Percentiles rank a stretch among this genome's conserved stretches.
Evolutionary conservation across 1,139 yeast species (phyloP).

Genomic region (Kurtzmaniella quercitrusa): DNA sequence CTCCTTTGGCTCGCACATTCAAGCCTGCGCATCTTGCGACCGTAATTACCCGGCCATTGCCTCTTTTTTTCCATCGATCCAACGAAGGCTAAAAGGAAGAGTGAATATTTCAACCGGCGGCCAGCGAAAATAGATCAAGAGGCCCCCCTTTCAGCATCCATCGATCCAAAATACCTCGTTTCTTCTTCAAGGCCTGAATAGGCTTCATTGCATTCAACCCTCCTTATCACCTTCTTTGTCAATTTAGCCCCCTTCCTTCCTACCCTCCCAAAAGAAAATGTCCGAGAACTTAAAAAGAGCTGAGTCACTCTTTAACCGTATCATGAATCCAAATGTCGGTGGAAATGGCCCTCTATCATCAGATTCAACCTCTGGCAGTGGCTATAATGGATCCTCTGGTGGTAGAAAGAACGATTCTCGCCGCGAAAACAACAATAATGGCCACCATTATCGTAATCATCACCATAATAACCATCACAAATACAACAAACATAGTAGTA

Average conservation of each 20-base stretch:
- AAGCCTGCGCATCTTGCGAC: not conserved
- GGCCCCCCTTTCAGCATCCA: not conserved
- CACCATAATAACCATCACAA: conserved; percentile 8
- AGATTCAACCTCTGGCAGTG: not conserved
- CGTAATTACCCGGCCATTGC: not conserved
- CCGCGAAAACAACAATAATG: conserved; percentile 2
- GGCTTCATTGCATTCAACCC: not conserved
- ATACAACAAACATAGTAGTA: conserved; percentile 5
- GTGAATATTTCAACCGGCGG: not conserved
- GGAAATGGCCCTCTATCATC: not conserved
- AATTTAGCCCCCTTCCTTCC: not conserved
- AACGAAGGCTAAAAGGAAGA: not conserved
- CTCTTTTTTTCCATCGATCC: not conserved
- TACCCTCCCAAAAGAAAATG: conserved; percentile 17
- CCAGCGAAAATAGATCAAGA: not conserved
- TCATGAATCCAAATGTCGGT: conserved; percentile 37
- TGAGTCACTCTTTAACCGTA: conserved; percentile 45
- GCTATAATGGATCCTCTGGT: conserved; percentile 3
- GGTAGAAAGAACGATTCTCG: conserved; percentile 8
- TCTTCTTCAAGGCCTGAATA: not conserved
- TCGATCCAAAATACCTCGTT: not conserved
- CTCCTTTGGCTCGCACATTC: not conserved
- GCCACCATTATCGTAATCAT: conserved; percentile 4
- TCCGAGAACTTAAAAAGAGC: conserved; percentile 49
- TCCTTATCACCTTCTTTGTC: not conserved